Evolutionary conservation across 2,329 filamentous ascomycete species (phyloP), one percentile per base, ranked within the genome.

Genomic region (Cladosporium phlei): DNA sequence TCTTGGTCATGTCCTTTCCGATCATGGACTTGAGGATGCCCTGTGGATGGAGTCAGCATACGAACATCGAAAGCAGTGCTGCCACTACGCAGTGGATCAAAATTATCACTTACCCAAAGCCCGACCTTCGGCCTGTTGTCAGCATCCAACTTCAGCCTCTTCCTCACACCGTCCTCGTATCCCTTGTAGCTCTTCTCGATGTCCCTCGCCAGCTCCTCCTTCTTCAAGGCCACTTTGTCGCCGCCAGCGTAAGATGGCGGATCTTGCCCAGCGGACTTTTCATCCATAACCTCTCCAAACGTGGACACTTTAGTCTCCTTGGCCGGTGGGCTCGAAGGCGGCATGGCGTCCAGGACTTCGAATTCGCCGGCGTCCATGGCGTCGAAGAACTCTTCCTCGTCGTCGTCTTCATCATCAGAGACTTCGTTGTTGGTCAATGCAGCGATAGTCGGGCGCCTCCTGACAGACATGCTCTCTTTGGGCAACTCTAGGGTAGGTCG

Each of bases 1-100:
- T 98, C 73, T 94, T 97, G 28, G 93, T 97, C 93, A 98, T 97
- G 63, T 98, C 93, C 66, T 98, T 97, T 53, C 93, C 93, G 68
- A 98, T 95, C 93, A 98, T 97, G 17, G 91, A 97, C 72, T 97
- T 98, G 53, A 98, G 73, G 57, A 98, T 96, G 55, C 86, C 85
- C 90, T 96, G 54, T 1, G 19, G 22, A 1, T 12, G 3, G 27
- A 9, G 54, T 69, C 50, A 69, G 29, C 45, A 44, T 38, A 14
- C 16, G 6, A 11, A 5, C 6, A 4, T 4, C 4, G 8, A 14
- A 12, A 21, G 37, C 28, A 10, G 47, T 16, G 12, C 39, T 8
- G 19, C 16, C 14, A 11, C 16, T 38, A n/a, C 9, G 16, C n/a
- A 4, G 16, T 11, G 44, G 7, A 9, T 30, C 12, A 11, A 28